phyloP scores from a whole-genome alignment of 306 rosid species.

The Geum urbanum region DNA sequence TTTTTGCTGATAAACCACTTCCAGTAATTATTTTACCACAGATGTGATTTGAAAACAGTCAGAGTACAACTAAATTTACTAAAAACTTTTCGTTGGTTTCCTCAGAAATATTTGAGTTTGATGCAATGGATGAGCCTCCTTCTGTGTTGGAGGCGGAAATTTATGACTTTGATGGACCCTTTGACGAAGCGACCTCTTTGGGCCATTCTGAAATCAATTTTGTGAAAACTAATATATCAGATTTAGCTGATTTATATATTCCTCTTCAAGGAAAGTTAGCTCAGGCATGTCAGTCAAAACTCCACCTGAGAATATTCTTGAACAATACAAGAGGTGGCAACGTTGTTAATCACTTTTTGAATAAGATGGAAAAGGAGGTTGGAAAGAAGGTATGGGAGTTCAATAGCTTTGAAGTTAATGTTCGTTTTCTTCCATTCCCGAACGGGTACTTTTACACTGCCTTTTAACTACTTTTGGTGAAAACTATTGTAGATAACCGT shows the following conservation, averaged over 20 bases:
- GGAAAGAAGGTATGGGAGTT: slow-evolving; percentile 75
- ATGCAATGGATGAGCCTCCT: slow-evolving; percentile 96
- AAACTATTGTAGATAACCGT: slow-evolving; percentile 54
- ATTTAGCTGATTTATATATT: slow-evolving; percentile 85
- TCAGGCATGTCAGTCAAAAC: slow-evolving; percentile 70
- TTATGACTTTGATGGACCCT: slow-evolving; percentile 91
- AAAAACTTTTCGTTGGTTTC: slow-evolving; percentile 7
- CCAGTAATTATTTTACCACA: neutral
- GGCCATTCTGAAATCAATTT: slow-evolving; percentile 80
- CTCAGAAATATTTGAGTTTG: slow-evolving; percentile 94
- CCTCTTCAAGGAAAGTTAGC: slow-evolving; percentile 88
- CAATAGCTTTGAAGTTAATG: slow-evolving; percentile 13
- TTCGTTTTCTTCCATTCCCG: slow-evolving; percentile 10
- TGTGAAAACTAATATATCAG: slow-evolving; percentile 75
- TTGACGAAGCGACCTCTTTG: slow-evolving; percentile 67
- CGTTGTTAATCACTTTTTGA: slow-evolving; percentile 64
- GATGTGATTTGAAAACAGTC: neutral
- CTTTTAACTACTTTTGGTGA: slow-evolving; percentile 21
- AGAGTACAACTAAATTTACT: neutral
- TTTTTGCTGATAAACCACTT: slow-evolving; percentile 13
- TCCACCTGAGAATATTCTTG: slow-evolving; percentile 83
- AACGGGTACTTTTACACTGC: slow-evolving; percentile 10
- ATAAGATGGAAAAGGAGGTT: slow-evolving; percentile 97
- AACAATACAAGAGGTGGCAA: slow-evolving; percentile 75
- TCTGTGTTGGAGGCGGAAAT: slow-evolving; percentile 78